Conservation (phyloP, 2,329 filamentous ascomycete species). For the Penicillium sclerotigenum region DNA sequence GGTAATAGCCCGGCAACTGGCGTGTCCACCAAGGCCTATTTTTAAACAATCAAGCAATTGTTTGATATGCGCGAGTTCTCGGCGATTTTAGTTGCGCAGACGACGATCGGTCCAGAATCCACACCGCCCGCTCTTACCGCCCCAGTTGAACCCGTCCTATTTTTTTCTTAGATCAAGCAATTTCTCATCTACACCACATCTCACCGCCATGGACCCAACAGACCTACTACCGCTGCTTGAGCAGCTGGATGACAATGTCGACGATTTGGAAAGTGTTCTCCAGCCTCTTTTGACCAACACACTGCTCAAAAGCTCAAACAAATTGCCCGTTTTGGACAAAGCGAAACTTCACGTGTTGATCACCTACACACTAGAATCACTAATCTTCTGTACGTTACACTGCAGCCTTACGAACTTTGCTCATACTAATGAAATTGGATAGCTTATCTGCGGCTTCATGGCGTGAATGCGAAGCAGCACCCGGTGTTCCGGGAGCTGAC, state of each 20-base stretch:
- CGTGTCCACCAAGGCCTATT: not conserved
- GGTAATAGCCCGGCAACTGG: not conserved
- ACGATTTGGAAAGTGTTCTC: constrained; percentile 71
- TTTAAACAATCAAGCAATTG: not conserved
- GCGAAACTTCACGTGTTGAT: constrained; percentile 88
- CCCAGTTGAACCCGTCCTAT: constrained; percentile 18
- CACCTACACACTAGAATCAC: constrained; percentile 84
- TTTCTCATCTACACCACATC: constrained; percentile 11
- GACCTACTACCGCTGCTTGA: constrained; percentile 67
- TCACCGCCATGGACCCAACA: constrained; percentile 49
- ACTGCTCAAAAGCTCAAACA: constrained; percentile 66
- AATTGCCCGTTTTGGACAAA: constrained; percentile 87
- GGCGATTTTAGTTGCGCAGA: constrained; percentile 8
- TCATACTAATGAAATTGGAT: not conserved
- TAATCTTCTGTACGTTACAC: constrained; percentile 69
- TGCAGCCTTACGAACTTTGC: not conserved
- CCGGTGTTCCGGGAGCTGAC: constrained; percentile 81
- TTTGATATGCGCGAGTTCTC: not conserved
- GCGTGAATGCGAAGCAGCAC: constrained; percentile 77
- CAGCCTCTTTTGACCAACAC: constrained; percentile 66
- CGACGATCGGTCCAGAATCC: constrained; percentile 9
- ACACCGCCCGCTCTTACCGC: constrained; percentile 22
- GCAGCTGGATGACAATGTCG: constrained; percentile 72
- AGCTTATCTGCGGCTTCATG: constrained; percentile 76
- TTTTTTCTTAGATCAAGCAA: constrained; percentile 17